phyloP scores from a whole-genome alignment of 805 yeast genomes.

The Starmerella ratchasimensis region DNA sequence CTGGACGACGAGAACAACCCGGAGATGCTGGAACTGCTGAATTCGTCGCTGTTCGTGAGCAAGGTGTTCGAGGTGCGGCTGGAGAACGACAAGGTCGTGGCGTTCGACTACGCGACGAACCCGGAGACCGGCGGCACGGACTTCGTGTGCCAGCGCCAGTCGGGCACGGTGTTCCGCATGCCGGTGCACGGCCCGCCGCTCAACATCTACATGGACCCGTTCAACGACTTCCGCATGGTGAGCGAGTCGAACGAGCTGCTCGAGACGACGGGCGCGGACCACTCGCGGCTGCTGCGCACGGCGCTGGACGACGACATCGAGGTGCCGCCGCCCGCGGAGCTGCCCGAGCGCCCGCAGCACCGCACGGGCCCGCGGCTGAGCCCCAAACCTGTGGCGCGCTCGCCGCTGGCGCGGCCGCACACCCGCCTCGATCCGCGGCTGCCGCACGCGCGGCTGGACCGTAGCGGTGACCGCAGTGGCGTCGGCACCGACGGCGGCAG shows the following conservation, averaged over 20 bases:
- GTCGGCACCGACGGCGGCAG: background rate
- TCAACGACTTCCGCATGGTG: constrained; percentile 24
- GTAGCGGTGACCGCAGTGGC: no score
- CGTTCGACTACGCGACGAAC: constrained; percentile 71
- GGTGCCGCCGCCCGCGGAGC: no score
- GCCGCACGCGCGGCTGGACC: no score
- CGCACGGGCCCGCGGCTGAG: no score
- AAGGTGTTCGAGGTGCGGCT: constrained; percentile 62
- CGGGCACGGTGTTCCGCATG: constrained; percentile 78
- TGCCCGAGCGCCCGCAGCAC: no score
- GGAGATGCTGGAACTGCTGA: background rate
- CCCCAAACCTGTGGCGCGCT: no score
- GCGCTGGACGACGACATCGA: no score
- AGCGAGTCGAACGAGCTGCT: constrained; percentile 4
- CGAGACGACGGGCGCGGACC: constrained; percentile 1
- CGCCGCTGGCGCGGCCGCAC: no score
- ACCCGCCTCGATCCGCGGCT: no score
- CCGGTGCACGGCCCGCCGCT: constrained; percentile 54
- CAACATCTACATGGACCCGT: constrained; percentile 50
- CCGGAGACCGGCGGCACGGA: constrained; percentile 38
- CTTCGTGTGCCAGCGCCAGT: constrained; percentile 76
- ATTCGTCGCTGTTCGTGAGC: constrained; percentile 52
- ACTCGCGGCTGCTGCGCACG: no score
- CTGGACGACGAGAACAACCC: background rate
- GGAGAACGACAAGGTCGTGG: constrained; percentile 65